Evolutionary conservation across 257 asterid genomes (phyloP).

Genomic region (Striga asiatica): DNA sequence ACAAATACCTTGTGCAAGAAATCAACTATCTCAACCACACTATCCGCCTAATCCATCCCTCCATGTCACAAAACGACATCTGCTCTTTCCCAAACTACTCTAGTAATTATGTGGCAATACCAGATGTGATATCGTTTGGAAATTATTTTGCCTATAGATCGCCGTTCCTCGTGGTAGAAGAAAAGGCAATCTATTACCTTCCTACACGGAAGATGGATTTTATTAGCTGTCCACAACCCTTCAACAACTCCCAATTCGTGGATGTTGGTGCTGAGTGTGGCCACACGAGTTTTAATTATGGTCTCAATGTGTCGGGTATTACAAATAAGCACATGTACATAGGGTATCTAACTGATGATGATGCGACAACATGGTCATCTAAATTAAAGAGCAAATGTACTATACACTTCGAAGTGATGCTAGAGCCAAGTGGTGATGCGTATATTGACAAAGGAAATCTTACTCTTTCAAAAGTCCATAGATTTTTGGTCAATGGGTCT

Average conservation of each 20-base stretch:
- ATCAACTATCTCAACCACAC: slow-evolving; percentile 16
- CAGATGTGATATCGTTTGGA: too few relatives aligned
- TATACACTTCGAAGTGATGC: neutral
- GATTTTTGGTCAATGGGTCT: slow-evolving; percentile 16
- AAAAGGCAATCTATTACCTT: too few relatives aligned
- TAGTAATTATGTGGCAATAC: too few relatives aligned
- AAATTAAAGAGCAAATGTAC: neutral
- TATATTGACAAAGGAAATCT: neutral
- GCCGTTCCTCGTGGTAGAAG: too few relatives aligned
- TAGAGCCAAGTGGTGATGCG: neutral
- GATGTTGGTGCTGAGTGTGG: neutral
- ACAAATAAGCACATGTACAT: slow-evolving; percentile 1
- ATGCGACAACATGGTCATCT: too few relatives aligned
- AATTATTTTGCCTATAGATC: neutral
- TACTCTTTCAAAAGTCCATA: slow-evolving; percentile 16
- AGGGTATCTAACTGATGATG: neutral
- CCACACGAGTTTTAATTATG: too few relatives aligned
- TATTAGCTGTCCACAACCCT: slow-evolving; percentile 14
- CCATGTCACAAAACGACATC: neutral
- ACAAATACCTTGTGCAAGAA: slow-evolving; percentile 7
- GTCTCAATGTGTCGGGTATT: neutral
- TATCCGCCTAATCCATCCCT: slow-evolving; percentile 17
- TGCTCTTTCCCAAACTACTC: slow-evolving; percentile 16
- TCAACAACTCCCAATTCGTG: neutral
- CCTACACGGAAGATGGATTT: neutral